These are phyloP conservation scores for Prillingera fragicola DNA, from an alignment of 1,284 basidiomycete genomes.

Conservation along the genomic window DNA sequence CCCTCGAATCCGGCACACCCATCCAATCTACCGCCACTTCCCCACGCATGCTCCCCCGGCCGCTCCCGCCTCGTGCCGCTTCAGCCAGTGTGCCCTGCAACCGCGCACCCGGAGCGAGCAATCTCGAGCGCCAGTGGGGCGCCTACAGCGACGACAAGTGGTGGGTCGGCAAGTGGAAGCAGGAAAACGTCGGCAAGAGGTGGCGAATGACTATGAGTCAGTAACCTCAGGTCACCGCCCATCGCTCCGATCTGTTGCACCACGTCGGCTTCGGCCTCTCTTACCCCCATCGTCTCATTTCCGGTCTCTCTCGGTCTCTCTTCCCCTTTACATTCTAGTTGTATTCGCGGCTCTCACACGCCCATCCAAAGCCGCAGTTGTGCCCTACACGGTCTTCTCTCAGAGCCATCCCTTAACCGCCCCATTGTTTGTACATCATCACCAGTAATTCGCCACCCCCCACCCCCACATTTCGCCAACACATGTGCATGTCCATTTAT, in stretches of 20 bases:
- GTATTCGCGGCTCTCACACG: not conserved
- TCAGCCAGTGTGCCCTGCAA: not conserved
- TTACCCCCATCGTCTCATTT: slow-evolving; percentile 10
- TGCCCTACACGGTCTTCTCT: too few relatives aligned
- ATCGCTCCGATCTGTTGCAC: too few relatives aligned
- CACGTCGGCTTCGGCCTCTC: too few relatives aligned
- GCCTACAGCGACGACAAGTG: slow-evolving; percentile 16
- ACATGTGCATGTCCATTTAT: too few relatives aligned
- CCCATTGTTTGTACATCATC: too few relatives aligned
- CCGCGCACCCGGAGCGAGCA: not conserved
- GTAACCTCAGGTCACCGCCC: too few relatives aligned
- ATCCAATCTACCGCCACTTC: not conserved
- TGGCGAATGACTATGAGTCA: too few relatives aligned
- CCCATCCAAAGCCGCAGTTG: too few relatives aligned
- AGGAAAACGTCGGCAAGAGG: too few relatives aligned
- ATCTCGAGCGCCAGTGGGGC: slow-evolving; percentile 12
- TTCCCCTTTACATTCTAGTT: slow-evolving; percentile 2
- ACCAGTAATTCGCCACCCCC: too few relatives aligned
- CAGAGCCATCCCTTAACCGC: too few relatives aligned
- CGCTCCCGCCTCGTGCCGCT: not conserved
- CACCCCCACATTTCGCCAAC: too few relatives aligned
- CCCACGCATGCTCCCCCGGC: not conserved
- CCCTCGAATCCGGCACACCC: not conserved
- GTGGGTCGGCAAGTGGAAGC: slow-evolving; percentile 21
- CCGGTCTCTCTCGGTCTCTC: slow-evolving; percentile 8